Conservation (phyloP, 768 basidiomycete genomes). For the Pleurotus tuoliensis region DNA sequence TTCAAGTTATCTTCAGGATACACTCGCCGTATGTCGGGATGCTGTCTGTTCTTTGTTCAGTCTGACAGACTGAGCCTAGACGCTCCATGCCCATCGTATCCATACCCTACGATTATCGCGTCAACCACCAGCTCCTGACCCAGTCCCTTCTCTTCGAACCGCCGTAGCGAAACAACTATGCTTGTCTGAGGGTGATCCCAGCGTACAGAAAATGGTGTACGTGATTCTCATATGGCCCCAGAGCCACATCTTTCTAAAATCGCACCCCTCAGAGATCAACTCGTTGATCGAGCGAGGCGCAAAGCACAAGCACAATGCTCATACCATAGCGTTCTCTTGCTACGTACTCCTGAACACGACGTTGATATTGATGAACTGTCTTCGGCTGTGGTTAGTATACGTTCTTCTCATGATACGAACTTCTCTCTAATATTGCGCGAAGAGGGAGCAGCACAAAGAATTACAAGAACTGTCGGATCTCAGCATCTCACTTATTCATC, state of each 20-base stretch:
- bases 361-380: background rate
- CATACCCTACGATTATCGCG: background rate
- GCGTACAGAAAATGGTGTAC: background rate
- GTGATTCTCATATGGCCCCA: background rate
- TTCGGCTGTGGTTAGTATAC: background rate
- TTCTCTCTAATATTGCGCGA: no score
- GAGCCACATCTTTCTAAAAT: background rate
- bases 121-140: background rate
- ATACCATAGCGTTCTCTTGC: background rate
- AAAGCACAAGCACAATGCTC: background rate
- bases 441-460: background rate
- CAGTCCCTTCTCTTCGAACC: background rate
- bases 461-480: constrained; percentile 5
- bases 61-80: background rate
- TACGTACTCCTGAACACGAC: background rate
- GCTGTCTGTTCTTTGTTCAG: background rate
- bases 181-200: background rate
- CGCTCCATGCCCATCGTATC: background rate
- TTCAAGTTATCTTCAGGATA: background rate
- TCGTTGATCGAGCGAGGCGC: background rate
- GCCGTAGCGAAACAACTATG: background rate
- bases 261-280: background rate
- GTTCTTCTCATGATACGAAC: no score
- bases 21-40: background rate
- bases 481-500: background rate